These are phyloP conservation scores for Corynespora cassiicola DNA, from an alignment of 2,329 filamentous ascomycete species.

Conservation along the genomic window DNA sequence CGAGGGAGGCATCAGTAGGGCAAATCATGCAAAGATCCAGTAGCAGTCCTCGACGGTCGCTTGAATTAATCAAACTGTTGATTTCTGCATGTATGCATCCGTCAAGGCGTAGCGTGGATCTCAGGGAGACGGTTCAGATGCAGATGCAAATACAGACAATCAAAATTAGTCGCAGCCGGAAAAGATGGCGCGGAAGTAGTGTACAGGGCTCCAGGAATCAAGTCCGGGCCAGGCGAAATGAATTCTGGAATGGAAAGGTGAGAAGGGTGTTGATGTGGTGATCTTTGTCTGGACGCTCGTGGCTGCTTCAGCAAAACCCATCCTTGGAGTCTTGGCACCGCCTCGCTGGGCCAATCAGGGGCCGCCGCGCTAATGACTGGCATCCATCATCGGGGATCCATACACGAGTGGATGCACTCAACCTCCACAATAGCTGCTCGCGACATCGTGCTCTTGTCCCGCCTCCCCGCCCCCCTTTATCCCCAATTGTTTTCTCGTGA, in stretches of 20 bases:
- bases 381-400: no score
- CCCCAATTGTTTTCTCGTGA: no score
- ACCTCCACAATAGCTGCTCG: slow-evolving; percentile 10
- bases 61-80: slow-evolving; percentile 20
- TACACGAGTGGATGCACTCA: no score
- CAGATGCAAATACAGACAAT: slow-evolving; percentile 23
- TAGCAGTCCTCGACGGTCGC: slow-evolving; percentile 7
- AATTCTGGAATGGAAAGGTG: slow-evolving; percentile 22
- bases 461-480: not conserved
- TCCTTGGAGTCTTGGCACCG: slow-evolving; percentile 28
- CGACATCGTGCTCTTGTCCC: slow-evolving; percentile 2
- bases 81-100: slow-evolving; percentile 32
- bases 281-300: slow-evolving; percentile 42
- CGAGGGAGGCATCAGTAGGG: slow-evolving; percentile 29
- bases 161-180: slow-evolving; percentile 22
- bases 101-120: slow-evolving; percentile 42
- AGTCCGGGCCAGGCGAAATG: slow-evolving; percentile 5
- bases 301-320: slow-evolving; percentile 40
- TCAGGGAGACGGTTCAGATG: slow-evolving; percentile 37
- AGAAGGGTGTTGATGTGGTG: slow-evolving; percentile 34
- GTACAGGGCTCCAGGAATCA: slow-evolving; percentile 7
- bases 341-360: slow-evolving; percentile 27
- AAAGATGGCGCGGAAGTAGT: slow-evolving; percentile 17
- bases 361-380: slow-evolving; percentile 25
- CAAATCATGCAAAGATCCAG: slow-evolving; percentile 8